Evolutionary conservation across 2,329 filamentous ascomycete species (phyloP).

Genomic region (Cladophialophora yegresii): DNA sequence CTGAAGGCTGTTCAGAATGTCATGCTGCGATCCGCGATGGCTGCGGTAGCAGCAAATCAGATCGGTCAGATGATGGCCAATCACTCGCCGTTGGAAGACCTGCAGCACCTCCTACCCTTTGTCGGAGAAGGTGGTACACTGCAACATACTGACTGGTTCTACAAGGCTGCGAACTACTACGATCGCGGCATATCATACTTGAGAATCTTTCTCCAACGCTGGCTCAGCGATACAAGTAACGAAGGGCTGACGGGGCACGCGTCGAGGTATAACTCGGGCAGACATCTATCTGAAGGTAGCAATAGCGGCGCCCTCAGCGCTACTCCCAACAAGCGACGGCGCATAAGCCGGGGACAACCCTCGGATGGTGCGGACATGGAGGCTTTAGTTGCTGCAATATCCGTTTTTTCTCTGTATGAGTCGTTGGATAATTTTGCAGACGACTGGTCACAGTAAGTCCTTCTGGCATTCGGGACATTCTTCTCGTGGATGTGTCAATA

Average conservation of each 20-base stretch:
- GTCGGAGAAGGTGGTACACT: conserved; percentile 27
- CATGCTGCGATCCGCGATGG: conserved; percentile 43
- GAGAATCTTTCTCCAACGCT: conserved; percentile 44
- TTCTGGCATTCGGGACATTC: not conserved
- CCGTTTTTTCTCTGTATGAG: conserved; percentile 68
- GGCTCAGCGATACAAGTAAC: conserved; percentile 38
- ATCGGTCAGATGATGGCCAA: conserved; percentile 36
- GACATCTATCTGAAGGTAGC: conserved; percentile 19
- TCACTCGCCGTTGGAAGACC: conserved; percentile 21
- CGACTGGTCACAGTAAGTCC: conserved; percentile 58
- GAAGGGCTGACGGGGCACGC: conserved; percentile 25
- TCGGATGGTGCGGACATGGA: conserved; percentile 49
- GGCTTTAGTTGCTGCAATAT: conserved; percentile 65
- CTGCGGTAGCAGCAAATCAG: conserved; percentile 47
- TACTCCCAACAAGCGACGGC: conserved; percentile 44
- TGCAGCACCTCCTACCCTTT: conserved; percentile 29
- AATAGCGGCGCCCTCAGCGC: conserved; percentile 1
- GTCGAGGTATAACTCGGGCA: conserved; percentile 22
- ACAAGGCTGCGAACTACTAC: conserved; percentile 63
- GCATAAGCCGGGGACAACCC: conserved; percentile 35
- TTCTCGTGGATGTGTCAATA: not conserved
- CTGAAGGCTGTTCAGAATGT: conserved; percentile 43
- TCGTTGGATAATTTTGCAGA: conserved; percentile 65
- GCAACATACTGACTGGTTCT: conserved; percentile 57
- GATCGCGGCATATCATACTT: conserved; percentile 58